Percentiles rank a stretch among this genome's conserved stretches.
phyloP scores from a whole-genome alignment of 139 green algal species.

The Chlorella vulgaris region DNA sequence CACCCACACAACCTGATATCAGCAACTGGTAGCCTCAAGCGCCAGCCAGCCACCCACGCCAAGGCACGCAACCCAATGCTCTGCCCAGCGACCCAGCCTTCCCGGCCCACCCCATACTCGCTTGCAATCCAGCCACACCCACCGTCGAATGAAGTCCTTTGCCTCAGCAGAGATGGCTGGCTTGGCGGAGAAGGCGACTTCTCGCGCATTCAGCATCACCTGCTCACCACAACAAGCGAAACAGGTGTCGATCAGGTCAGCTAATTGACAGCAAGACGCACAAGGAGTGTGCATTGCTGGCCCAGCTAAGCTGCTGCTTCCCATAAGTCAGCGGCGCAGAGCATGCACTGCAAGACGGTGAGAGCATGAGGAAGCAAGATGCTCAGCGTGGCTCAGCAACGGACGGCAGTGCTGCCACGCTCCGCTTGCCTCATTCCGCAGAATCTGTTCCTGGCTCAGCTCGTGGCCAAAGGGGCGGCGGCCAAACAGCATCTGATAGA shows the following conservation, averaged over 20 bases:
- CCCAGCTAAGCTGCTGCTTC: background rate
- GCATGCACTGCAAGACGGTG: no score
- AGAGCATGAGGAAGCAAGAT: no score
- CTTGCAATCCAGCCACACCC: background rate
- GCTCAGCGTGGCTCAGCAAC: no score
- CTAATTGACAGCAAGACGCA: no score
- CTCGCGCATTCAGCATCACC: conserved; percentile 69
- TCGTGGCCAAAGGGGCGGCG: conserved; percentile 85
- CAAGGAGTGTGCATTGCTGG: no score
- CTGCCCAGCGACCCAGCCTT: background rate
- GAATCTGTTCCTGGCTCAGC: conserved; percentile 82
- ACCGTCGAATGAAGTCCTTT: conserved; percentile 82
- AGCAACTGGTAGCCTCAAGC: no score
- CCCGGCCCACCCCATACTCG: background rate
- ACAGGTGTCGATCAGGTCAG: no score
- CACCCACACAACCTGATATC: no score
- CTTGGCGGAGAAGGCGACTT: conserved; percentile 73
- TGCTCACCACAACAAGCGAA: background rate
- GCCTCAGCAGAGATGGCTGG: conserved; percentile 79
- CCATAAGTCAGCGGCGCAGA: no score
- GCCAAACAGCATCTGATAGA: conserved; percentile 96
- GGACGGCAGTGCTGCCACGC: no score
- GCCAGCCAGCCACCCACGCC: no score
- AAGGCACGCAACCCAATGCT: no score
- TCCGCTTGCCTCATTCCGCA: conserved; percentile 82